Conservation (phyloP, 1,284 basidiomycete species). For the Sutorius eximius region DNA sequence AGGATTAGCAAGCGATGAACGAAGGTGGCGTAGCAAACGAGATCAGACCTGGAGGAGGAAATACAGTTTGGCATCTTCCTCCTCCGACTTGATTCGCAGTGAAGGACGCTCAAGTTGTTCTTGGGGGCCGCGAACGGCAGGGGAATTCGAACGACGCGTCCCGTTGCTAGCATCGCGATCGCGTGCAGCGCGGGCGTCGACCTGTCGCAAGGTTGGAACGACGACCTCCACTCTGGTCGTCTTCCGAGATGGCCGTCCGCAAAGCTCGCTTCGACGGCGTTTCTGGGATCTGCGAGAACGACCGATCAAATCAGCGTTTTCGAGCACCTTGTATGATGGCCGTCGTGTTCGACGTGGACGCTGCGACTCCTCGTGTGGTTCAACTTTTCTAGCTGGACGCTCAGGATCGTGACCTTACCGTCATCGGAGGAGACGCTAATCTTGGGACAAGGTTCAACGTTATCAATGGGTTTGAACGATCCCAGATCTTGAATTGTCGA, state of each 20-base stretch:
- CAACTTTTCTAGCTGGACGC: background rate
- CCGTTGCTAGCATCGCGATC: background rate
- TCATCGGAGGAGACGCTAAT: background rate
- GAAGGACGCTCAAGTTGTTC: background rate
- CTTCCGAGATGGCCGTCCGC: conserved; percentile 3
- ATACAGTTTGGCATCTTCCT: conserved; percentile 1
- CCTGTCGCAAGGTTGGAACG: conserved; percentile 5
- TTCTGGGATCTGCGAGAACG: background rate
- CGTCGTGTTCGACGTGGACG: conserved; percentile 3
- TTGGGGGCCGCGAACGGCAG: background rate
- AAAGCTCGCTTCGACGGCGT: conserved; percentile 6
- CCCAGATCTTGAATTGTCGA: background rate
- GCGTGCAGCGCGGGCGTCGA: background rate
- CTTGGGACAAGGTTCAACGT: background rate
- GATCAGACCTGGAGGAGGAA: conserved; percentile 4
- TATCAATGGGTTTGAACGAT: background rate
- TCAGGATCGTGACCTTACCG: background rate
- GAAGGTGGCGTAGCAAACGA: background rate
- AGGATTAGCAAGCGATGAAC: background rate
- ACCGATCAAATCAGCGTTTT: background rate
- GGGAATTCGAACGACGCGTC: background rate
- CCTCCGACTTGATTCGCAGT: conserved; percentile 10
- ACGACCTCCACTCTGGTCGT: conserved; percentile 12
- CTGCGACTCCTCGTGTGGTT: background rate
- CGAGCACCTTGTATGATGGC: conserved; percentile 7